These are phyloP conservation scores for Mollisiaceae sp. DNA, from an alignment of 2,329 filamentous ascomycete species.

Conservation along the genomic window DNA sequence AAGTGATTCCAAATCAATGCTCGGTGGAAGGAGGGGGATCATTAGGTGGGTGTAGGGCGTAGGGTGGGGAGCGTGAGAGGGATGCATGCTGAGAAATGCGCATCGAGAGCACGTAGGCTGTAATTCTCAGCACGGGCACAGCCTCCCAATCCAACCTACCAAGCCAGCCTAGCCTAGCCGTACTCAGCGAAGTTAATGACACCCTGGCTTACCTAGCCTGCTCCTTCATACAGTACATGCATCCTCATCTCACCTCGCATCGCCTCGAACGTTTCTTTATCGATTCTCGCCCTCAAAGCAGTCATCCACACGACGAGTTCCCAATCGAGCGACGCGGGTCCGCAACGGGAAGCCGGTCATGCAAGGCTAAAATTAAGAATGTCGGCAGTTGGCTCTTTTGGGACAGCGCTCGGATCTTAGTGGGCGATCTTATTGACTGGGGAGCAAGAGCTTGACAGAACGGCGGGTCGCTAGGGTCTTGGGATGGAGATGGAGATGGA, in stretches of 20 bases:
- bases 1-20: background rate
- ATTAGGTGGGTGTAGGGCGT: background rate
- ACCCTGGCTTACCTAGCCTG: background rate
- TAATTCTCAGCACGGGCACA: background rate
- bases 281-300: background rate
- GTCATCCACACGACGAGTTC: background rate
- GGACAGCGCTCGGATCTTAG: constrained; percentile 2
- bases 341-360: background rate
- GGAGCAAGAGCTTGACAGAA: constrained; percentile 1
- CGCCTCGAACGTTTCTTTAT: background rate
- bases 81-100: background rate
- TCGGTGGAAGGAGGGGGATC: background rate
- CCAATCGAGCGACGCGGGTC: background rate
- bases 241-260: background rate
- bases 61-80: background rate
- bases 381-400: constrained; percentile 2
- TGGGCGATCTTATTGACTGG: constrained; percentile 12
- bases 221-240: no score
- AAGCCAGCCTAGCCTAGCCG: no score
- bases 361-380: constrained; percentile 12
- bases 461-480: background rate
- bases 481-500: background rate
- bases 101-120: background rate
- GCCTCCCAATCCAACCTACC: no score
- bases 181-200: background rate